Evolutionary conservation across 169 alveolate genomes (phyloP).

Genomic region (Cryptosporidium parvum): DNA sequence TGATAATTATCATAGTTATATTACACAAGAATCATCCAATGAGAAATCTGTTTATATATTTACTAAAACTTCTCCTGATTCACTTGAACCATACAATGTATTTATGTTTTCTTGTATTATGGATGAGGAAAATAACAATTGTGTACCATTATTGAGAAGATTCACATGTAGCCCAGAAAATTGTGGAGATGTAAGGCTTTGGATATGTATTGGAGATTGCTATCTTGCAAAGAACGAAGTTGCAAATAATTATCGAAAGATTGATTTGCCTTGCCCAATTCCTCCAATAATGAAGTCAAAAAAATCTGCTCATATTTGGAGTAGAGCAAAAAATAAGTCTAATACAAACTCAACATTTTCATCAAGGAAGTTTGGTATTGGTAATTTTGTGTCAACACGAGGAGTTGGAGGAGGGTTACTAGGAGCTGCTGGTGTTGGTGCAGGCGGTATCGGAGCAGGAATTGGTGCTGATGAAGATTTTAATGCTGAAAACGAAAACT

Average conservation of each 20-base stretch:
- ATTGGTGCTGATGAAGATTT: not conserved
- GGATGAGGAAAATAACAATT: constrained; percentile 14
- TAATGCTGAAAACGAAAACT: not conserved
- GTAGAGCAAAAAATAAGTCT: not conserved
- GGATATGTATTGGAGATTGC: constrained; percentile 71
- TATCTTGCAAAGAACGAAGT: constrained; percentile 42
- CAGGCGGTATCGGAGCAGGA: constrained; percentile 25
- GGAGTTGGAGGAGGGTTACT: constrained; percentile 11
- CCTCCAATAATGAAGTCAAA: constrained; percentile 53
- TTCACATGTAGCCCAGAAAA: constrained; percentile 27
- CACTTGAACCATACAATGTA: constrained; percentile 34
- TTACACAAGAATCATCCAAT: constrained; percentile 37
- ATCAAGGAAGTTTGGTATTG: not conserved
- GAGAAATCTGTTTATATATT: constrained; percentile 66
- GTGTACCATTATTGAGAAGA: constrained; percentile 40
- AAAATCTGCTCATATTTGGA: constrained; percentile 36
- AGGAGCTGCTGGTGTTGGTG: constrained; percentile 45
- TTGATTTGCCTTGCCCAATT: constrained; percentile 61
- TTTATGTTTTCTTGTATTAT: constrained; percentile 64
- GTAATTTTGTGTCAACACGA: not conserved
- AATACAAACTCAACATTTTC: not conserved
- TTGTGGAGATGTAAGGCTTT: constrained; percentile 46
- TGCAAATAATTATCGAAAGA: constrained; percentile 30
- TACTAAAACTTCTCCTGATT: constrained; percentile 40
- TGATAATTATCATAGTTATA: constrained; percentile 51